phyloP scores from a whole-genome alignment of 441 rosid genomes.

The Theobroma grandiflorum region DNA sequence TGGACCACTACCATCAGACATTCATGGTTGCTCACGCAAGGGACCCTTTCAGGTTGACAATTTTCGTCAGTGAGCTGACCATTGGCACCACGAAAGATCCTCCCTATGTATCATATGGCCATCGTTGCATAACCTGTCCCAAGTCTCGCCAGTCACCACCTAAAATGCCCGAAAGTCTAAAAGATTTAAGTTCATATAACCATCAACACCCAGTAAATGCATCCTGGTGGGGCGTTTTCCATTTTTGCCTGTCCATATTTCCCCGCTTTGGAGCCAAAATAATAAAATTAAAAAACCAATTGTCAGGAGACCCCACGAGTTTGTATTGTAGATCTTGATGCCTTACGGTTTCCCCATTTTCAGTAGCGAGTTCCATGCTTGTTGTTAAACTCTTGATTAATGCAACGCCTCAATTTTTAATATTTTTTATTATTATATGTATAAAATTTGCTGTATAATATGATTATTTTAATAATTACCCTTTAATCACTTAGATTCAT shows the following conservation, averaged over 20 bases:
- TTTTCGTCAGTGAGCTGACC: not conserved
- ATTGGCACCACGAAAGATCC: not conserved
- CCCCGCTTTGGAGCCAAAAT: too few relatives aligned
- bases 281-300: too few relatives aligned
- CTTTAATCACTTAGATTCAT: too few relatives aligned
- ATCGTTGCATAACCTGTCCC: not conserved
- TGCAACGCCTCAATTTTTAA: not conserved
- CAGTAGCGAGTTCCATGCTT: not conserved
- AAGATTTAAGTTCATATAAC: not conserved
- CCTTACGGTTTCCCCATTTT: not conserved
- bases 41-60: conserved; percentile 9
- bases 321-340: not conserved
- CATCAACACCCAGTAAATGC: too few relatives aligned
- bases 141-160: not conserved
- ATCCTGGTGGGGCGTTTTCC: not conserved
- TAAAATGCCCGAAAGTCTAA: not conserved
- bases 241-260: not conserved
- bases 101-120: too few relatives aligned
- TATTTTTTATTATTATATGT: too few relatives aligned
- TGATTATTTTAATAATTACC: too few relatives aligned
- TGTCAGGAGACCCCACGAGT: too few relatives aligned
- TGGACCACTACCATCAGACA: not conserved
- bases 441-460: too few relatives aligned
- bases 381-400: not conserved
- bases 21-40: not conserved